These are phyloP conservation scores for Solanum dulcamara DNA, from an alignment of 257 asterid species.

Conservation along the genomic window DNA sequence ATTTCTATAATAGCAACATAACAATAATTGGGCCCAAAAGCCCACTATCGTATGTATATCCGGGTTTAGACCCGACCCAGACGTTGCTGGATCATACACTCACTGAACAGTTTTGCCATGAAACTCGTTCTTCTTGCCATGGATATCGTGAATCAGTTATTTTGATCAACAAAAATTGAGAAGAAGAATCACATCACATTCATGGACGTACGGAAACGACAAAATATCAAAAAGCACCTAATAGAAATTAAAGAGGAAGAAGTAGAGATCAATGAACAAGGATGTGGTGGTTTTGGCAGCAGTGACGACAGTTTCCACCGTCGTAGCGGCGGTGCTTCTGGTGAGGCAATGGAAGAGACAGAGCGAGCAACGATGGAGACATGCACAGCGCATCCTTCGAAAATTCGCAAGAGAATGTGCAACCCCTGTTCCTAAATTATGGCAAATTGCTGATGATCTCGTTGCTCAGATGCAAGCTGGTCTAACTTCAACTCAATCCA, in stretches of 20 bases:
- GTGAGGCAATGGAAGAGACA: conserved; percentile 32
- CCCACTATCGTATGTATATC: neutral
- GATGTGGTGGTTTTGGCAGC: conserved; percentile 29
- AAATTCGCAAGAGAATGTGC: conserved; percentile 54
- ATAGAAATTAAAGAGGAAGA: neutral
- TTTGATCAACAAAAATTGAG: neutral
- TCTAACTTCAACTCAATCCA: conserved; percentile 12
- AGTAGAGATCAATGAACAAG: conserved; percentile 28
- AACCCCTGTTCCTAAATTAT: conserved; percentile 49
- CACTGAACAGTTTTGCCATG: neutral
- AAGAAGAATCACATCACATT: neutral
- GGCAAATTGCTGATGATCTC: conserved; percentile 46
- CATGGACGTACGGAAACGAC: neutral
- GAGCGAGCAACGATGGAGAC: conserved; percentile 37
- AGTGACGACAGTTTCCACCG: conserved; percentile 28
- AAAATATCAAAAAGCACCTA: neutral
- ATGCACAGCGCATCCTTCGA: conserved; percentile 42
- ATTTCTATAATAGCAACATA: neutral
- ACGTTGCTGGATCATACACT: neutral
- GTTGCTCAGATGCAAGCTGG: conserved; percentile 42
- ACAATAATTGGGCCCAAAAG: neutral
- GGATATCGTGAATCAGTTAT: conserved; percentile 15
- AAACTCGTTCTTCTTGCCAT: conserved; percentile 20
- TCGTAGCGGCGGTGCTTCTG: conserved; percentile 24
- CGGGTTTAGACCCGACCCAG: neutral